Evolutionary conservation across 345 rosid genomes (phyloP), one percentile per base, ranked within the genome.

Genomic region (Luvunga scandens): DNA sequence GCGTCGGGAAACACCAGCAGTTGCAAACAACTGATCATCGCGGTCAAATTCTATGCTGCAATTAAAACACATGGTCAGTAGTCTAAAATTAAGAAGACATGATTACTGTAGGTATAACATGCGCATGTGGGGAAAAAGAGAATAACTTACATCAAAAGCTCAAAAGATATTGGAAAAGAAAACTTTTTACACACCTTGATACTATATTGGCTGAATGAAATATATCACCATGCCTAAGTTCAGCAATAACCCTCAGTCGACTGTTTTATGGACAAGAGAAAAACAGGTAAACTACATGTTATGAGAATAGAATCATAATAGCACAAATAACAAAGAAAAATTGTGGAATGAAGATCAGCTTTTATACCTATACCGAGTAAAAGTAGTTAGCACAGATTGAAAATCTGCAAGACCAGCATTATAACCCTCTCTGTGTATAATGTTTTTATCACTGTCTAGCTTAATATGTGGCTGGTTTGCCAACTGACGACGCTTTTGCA

Each of bases 121-220:
- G 19, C 24, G 75, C n/a, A 28, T 50, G 27, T n/a, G 69, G 19
- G 5, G 31, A 33, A 39, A 34, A 21, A 33, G 27, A 22, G 36
- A 33, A 42, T 12, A 38, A 63, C 64, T 21, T 69, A 9, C 56
- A 59, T 25, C 48, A 75, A 21, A 68, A 71, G 50, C 45, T 38
- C 6, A 7, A 50, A 24, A 50, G 30, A 48, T 9, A 62, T 12
- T 28, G 16, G 45, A 31, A 30, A 75, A 30, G 21, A 8, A 48
- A 64, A 62, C 50, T 68, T 62, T 45, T 69, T 45, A 79, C 78
- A 81, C 79, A 93, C 98, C 99, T 97, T 77, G 98, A 94, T 66
- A 97, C 97, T 80, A 97, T 94, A 87, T 97, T 97, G 80, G 98
- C 98, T 60, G 99, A 90, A 89, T 94, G 99, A 83, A 97, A 97